Conservation (phyloP, 441 rosid genomes). For the Macaranga tanarius region DNA sequence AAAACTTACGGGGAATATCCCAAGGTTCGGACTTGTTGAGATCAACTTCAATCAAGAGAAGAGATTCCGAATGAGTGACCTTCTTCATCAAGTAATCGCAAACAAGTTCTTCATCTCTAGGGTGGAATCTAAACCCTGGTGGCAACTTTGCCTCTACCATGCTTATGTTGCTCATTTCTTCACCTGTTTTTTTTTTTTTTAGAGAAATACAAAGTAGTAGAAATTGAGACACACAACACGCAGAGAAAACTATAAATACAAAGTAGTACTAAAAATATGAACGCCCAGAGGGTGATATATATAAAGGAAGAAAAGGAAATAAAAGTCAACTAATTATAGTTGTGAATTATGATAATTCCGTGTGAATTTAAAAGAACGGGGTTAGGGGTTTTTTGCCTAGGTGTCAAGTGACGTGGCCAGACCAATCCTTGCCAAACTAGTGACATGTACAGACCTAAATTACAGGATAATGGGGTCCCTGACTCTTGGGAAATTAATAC, state of each 20-base stretch:
- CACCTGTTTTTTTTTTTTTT: too few species aligned
- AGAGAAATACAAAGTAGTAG: too few species aligned
- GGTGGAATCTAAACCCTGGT: constrained; percentile 70
- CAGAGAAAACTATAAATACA: neutral
- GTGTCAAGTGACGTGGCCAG: constrained; percentile 12
- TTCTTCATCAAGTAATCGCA: constrained; percentile 59
- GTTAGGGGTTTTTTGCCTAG: neutral
- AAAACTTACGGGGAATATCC: constrained; percentile 60
- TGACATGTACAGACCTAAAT: constrained; percentile 18
- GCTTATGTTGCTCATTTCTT: constrained; percentile 31
- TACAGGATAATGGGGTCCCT: neutral
- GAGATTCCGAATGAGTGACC: constrained; percentile 17
- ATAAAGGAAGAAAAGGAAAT: neutral
- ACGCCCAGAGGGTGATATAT: too few species aligned
- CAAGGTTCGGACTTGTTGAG: constrained; percentile 77
- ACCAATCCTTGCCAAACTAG: constrained; percentile 12
- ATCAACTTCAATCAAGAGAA: constrained; percentile 45
- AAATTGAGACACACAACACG: neutral
- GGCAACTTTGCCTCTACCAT: constrained; percentile 45
- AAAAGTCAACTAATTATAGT: constrained; percentile 8
- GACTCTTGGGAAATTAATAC: neutral
- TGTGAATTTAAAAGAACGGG: neutral
- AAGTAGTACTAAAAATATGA: neutral
- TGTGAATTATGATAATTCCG: neutral
- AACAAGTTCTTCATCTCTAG: constrained; percentile 66